phyloP scores from a whole-genome alignment of 1,139 yeast genomes.

The Candida sp. region DNA sequence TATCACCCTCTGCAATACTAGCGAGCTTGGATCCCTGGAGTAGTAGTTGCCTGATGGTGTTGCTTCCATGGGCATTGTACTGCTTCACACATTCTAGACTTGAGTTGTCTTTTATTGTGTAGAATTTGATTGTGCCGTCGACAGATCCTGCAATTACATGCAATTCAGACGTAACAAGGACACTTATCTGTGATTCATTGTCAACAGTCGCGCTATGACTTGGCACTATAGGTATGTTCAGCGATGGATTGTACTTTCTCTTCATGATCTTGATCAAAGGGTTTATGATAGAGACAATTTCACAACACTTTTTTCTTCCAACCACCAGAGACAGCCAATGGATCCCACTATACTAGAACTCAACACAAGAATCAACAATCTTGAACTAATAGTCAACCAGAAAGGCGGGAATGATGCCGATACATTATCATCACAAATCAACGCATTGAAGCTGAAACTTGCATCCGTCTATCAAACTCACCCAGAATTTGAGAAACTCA shows the following conservation, averaged over 20 bases:
- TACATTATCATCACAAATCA: conserved; percentile 7
- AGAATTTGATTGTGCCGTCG: conserved; percentile 4
- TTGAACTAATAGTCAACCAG: background rate
- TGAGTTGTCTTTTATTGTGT: background rate
- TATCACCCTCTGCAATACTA: conserved; percentile 31
- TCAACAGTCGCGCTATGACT: background rate
- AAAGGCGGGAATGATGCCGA: background rate
- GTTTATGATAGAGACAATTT: too few species aligned
- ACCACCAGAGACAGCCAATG: background rate
- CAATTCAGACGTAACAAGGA: background rate
- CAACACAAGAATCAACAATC: background rate
- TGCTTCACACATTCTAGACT: background rate
- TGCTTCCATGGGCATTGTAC: background rate
- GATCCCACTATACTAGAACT: background rate
- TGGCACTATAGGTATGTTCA: background rate
- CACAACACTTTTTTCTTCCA: background rate
- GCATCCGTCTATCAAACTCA: conserved; percentile 20
- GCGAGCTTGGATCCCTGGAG: conserved; percentile 27
- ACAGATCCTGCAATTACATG: background rate
- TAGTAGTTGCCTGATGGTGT: conserved; percentile 5
- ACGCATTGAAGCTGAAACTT: conserved; percentile 12
- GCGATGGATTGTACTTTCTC: background rate
- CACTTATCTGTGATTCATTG: background rate
- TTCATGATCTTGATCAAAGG: background rate
- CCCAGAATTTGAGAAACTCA: conserved; percentile 24